Evolutionary conservation across 73 alveolate species (phyloP).

Genomic region (Stentor roeselii): DNA sequence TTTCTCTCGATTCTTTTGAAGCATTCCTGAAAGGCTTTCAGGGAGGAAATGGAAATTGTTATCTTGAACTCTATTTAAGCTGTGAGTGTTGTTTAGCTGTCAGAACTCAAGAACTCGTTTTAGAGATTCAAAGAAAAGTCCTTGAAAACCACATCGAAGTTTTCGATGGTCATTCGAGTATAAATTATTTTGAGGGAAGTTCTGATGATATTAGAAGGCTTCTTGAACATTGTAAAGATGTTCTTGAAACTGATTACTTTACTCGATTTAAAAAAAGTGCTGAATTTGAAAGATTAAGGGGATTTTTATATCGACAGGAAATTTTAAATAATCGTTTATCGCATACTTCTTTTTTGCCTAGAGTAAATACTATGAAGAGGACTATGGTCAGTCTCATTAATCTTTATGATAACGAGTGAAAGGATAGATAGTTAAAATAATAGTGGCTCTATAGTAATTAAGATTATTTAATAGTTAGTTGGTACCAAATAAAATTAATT

Average conservation of each 20-base stretch:
- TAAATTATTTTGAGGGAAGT: too few relatives aligned
- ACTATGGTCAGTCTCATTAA: too few relatives aligned
- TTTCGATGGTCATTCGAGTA: too few relatives aligned
- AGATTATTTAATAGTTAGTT: too few relatives aligned
- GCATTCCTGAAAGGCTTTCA: neutral
- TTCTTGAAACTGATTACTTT: neutral
- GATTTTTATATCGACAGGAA: neutral
- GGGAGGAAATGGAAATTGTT: neutral
- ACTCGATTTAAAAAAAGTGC: neutral
- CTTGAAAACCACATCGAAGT: too few relatives aligned
- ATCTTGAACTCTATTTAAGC: neutral
- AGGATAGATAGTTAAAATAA: too few relatives aligned
- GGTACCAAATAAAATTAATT: too few relatives aligned
- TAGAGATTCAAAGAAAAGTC: neutral
- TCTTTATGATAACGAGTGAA: too few relatives aligned
- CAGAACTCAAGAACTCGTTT: neutral
- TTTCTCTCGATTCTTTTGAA: conserved; percentile 15
- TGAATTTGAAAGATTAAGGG: neutral
- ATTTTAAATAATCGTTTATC: neutral
- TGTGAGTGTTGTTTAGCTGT: neutral
- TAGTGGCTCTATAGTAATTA: too few relatives aligned
- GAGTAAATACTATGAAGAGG: too few relatives aligned
- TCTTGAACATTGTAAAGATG: neutral
- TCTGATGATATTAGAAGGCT: neutral
- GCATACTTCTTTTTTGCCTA: neutral